These are phyloP conservation scores for Termitomyces sp. DNA, from an alignment of 768 basidiomycete genomes.

Conservation along the genomic window DNA sequence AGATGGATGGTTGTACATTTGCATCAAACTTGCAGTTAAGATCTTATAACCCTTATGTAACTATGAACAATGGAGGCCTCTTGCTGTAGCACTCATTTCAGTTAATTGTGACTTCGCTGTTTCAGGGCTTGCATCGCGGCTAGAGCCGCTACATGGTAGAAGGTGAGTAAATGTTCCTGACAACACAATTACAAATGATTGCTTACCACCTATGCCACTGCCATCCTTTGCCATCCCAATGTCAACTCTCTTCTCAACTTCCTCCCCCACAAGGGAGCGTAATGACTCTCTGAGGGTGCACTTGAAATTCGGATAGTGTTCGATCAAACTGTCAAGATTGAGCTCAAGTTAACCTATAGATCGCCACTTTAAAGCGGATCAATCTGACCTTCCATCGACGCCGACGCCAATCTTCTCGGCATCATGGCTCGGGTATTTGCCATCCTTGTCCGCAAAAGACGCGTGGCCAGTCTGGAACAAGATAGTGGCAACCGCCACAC, in stretches of 20 bases:
- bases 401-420: constrained; percentile 71
- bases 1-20: too few relatives aligned
- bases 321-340: constrained; percentile 62
- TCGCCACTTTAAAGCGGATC: neutral
- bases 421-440: constrained; percentile 24
- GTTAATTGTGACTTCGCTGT: constrained; percentile 27
- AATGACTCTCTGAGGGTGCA: constrained; percentile 71
- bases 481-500: constrained; percentile 82
- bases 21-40: too few relatives aligned
- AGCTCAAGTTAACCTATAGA: neutral
- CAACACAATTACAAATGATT: neutral
- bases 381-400: constrained; percentile 81
- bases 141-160: constrained; percentile 61
- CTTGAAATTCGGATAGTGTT: constrained; percentile 90
- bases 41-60: too few relatives aligned
- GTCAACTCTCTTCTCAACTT: constrained; percentile 74
- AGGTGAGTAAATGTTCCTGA: constrained; percentile 5
- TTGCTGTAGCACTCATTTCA: too few relatives aligned
- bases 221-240: constrained; percentile 97
- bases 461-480: constrained; percentile 79
- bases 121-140: constrained; percentile 83
- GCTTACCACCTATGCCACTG: constrained; percentile 92
- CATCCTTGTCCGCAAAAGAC: constrained; percentile 39
- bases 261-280: constrained; percentile 69
- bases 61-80: too few relatives aligned